Evolutionary conservation across 148 eudicot species (phyloP).

Genomic region (Pouteria glomerata): DNA sequence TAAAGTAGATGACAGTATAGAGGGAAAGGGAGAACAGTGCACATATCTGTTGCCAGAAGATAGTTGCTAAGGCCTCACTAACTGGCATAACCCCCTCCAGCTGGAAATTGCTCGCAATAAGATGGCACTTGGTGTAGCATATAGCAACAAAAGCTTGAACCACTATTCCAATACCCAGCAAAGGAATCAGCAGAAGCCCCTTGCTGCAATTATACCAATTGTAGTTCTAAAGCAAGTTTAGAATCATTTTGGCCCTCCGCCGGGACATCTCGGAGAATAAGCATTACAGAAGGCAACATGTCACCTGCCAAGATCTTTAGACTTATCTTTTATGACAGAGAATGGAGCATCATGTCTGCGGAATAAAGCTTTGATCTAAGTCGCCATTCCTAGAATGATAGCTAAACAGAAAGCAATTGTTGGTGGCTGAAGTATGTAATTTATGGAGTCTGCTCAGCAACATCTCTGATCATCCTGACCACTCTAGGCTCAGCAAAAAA

Average conservation of each 20-base stretch:
- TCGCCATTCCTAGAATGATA: conserved; percentile 48
- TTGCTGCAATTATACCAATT: conserved; percentile 46
- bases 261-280: conserved; percentile 66
- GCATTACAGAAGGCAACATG: conserved; percentile 70
- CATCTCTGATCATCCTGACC: conserved; percentile 44
- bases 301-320: conserved; percentile 60
- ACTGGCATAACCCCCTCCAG: conserved; percentile 66
- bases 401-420: conserved; percentile 60
- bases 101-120: conserved; percentile 67
- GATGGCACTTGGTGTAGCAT: conserved; percentile 68
- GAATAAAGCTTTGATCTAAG: conserved; percentile 41
- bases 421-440: conserved; percentile 66
- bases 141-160: conserved; percentile 60
- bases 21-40: conserved; percentile 58
- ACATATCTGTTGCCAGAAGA: conserved; percentile 70
- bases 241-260: conserved; percentile 64
- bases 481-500: conserved; percentile 54
- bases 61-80: conserved; percentile 55
- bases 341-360: conserved; percentile 55
- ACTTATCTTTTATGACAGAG: conserved; percentile 52
- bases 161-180: conserved; percentile 50
- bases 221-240: conserved; percentile 47
- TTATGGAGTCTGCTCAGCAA: conserved; percentile 59
- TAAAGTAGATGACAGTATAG: conserved; percentile 47
- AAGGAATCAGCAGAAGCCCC: conserved; percentile 57